phyloP scores from a whole-genome alignment of 2,329 filamentous ascomycete species.

The Aspergillus unguis region DNA sequence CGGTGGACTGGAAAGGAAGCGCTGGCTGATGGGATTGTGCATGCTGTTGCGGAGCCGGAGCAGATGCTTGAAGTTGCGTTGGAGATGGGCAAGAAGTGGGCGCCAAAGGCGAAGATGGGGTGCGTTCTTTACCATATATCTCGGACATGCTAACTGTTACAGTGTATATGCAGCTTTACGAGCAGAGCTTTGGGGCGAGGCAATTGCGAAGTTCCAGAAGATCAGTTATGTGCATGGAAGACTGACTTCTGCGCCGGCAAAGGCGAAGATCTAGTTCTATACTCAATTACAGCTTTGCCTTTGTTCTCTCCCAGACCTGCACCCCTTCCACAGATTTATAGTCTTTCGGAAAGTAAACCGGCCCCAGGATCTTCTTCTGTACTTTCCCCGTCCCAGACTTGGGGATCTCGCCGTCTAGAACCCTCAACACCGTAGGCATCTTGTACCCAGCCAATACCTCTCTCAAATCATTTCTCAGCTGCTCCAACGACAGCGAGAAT shows the following conservation, averaged over 20 bases:
- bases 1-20: constrained; percentile 54
- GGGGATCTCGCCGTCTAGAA: constrained; percentile 59
- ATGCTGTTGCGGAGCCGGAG: constrained; percentile 49
- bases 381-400: constrained; percentile 78
- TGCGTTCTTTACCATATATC: constrained; percentile 8
- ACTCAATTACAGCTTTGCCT: not conserved
- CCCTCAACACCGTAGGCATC: constrained; percentile 79
- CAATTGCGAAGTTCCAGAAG: constrained; percentile 48
- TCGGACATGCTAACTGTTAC: not conserved
- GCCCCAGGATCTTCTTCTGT: constrained; percentile 37
- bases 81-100: constrained; percentile 43
- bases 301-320: constrained; percentile 17
- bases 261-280: constrained; percentile 5
- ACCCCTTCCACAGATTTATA: constrained; percentile 26
- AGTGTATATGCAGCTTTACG: constrained; percentile 51
- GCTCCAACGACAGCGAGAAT: constrained; percentile 32
- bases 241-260: constrained; percentile 1
- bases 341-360: constrained; percentile 32
- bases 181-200: constrained; percentile 54
- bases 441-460: constrained; percentile 73
- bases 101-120: constrained; percentile 35
- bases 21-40: constrained; percentile 52
- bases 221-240: constrained; percentile 54
- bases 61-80: constrained; percentile 48
- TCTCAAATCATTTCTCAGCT: constrained; percentile 38